These are phyloP conservation scores for Leishmania martiniquensis DNA, from an alignment of 208 protist genomes.

Conservation along the genomic window DNA sequence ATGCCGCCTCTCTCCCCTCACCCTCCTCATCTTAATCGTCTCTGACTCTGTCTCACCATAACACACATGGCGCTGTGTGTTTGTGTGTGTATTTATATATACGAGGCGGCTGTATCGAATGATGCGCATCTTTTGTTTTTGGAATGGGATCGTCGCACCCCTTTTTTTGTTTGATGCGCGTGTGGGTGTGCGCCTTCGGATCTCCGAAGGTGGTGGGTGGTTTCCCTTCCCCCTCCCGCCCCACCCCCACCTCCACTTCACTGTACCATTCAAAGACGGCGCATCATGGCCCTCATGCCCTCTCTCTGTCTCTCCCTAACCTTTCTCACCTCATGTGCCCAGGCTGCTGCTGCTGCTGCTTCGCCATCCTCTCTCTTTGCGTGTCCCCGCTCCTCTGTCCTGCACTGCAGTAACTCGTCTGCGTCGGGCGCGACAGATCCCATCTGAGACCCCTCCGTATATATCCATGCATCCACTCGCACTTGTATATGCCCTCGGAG, in stretches of 20 bases:
- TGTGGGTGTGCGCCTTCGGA: conserved; percentile 3
- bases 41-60: background rate
- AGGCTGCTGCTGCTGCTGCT: background rate
- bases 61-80: background rate
- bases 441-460: background rate
- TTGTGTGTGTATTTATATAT: background rate
- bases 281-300: background rate
- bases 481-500: background rate
- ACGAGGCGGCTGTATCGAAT: background rate
- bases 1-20: background rate
- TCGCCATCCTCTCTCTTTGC: background rate
- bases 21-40: background rate
- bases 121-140: background rate
- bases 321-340: background rate
- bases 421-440: background rate
- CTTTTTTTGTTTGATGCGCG: no score
- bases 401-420: background rate
- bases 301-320: background rate
- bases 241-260: background rate
- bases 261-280: background rate
- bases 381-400: background rate
- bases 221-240: no score
- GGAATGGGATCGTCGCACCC: background rate
- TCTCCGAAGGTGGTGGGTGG: background rate
- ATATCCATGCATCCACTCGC: background rate